Evolutionary conservation across 2,329 filamentous ascomycete species (phyloP).

Genomic region (Ascosphaera aggregata): DNA sequence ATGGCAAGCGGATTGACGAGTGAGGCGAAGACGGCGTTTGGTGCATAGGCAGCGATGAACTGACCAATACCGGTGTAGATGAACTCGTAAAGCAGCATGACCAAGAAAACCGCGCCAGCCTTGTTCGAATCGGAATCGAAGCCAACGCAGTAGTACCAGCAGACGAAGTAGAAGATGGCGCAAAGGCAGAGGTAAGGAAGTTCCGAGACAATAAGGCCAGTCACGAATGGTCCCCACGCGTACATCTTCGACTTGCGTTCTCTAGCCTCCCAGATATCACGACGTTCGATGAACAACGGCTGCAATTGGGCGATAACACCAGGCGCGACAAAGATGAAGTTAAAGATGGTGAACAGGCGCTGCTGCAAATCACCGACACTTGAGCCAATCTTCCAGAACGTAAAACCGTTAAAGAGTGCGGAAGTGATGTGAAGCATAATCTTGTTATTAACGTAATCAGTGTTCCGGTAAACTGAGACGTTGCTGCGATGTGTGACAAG

Average conservation of each 20-base stretch:
- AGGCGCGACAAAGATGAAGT: constrained; percentile 38
- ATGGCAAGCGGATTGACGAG: constrained; percentile 57
- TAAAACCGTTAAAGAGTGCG: constrained; percentile 25
- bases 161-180: constrained; percentile 40
- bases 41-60: constrained; percentile 57
- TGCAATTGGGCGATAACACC: constrained; percentile 35
- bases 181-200: constrained; percentile 42
- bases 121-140: constrained; percentile 31
- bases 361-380: constrained; percentile 43
- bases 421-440: constrained; percentile 30
- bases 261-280: constrained; percentile 40
- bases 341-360: constrained; percentile 38
- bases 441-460: constrained; percentile 43
- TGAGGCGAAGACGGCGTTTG: constrained; percentile 40
- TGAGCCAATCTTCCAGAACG: constrained; percentile 46
- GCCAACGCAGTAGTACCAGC: constrained; percentile 53
- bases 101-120: constrained; percentile 33
- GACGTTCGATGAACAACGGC: constrained; percentile 44
- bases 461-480: constrained; percentile 40
- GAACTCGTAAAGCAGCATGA: constrained; percentile 50
- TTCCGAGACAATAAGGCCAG: constrained; percentile 43
- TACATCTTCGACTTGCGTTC: constrained; percentile 52
- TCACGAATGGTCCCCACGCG: constrained; percentile 49
- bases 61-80: constrained; percentile 51
- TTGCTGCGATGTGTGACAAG: constrained; percentile 46